These are phyloP conservation scores for Rubus parviflorus DNA, from an alignment of 306 rosid species.

Conservation along the genomic window DNA sequence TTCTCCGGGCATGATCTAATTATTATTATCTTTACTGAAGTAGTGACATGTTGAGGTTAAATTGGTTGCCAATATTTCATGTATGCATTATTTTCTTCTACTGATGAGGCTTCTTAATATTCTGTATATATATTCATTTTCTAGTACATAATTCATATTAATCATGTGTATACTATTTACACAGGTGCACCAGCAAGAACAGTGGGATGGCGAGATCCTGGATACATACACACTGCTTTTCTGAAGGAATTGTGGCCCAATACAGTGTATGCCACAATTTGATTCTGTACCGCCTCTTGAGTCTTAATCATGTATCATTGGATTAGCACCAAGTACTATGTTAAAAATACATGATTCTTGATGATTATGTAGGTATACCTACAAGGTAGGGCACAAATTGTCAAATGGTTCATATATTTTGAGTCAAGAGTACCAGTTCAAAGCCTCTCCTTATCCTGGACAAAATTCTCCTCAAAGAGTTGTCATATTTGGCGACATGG, in stretches of 20 bases:
- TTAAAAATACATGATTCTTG: neutral
- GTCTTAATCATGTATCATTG: neutral
- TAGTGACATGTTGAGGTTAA: neutral
- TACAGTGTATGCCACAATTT: slow-evolving; percentile 44
- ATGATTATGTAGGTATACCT: slow-evolving; percentile 52
- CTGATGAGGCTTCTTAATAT: neutral
- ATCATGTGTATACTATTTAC: slow-evolving; percentile 5
- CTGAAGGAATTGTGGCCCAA: slow-evolving; percentile 88
- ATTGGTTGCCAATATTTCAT: neutral
- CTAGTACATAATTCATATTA: slow-evolving; percentile 15
- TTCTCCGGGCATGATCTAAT: neutral
- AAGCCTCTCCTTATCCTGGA: slow-evolving; percentile 91
- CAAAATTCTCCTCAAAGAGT: slow-evolving; percentile 85
- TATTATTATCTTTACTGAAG: neutral
- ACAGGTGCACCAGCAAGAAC: slow-evolving; percentile 94
- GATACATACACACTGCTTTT: slow-evolving; percentile 82
- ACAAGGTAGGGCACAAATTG: slow-evolving; percentile 79
- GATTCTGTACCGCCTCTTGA: neutral
- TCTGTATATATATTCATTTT: neutral
- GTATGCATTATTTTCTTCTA: neutral
- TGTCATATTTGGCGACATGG: slow-evolving; percentile 94
- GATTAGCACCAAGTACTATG: neutral
- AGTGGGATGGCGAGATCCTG: slow-evolving; percentile 96
- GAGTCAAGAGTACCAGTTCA: slow-evolving; percentile 72
- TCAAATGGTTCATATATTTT: slow-evolving; percentile 57